Conservation (phyloP, 2,329 filamentous ascomycete genomes). For the Aspergillus novoparasiticus region DNA sequence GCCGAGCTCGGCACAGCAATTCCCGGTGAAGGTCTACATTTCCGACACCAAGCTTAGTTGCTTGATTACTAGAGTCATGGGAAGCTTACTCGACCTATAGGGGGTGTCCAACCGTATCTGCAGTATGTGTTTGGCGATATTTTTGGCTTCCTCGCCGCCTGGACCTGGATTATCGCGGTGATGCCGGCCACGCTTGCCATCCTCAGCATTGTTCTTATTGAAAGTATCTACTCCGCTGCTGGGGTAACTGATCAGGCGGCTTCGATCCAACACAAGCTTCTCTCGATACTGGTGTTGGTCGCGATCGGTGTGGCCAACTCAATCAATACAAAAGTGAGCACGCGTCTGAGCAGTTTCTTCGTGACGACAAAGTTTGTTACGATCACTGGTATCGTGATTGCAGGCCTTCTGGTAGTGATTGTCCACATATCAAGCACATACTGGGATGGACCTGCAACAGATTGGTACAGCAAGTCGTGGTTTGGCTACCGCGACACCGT, state of each 20-base stretch:
- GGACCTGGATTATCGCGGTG: constrained; percentile 23
- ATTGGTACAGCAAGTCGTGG: constrained; percentile 20
- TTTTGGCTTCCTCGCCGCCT: constrained; percentile 21
- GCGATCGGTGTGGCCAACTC: constrained; percentile 17
- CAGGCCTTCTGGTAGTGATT: constrained; percentile 15
- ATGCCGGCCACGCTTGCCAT: constrained; percentile 22
- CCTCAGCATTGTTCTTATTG: constrained; percentile 22
- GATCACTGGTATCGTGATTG: constrained; percentile 12
- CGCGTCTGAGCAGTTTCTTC: constrained; percentile 17
- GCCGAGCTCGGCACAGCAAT: constrained; percentile 22
- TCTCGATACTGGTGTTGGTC: constrained; percentile 15
- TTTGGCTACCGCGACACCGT: constrained; percentile 16
- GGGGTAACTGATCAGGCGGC: constrained; percentile 14
- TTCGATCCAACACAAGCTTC: constrained; percentile 14
- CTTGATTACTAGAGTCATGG: too few relatives aligned
- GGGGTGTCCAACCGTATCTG: constrained; percentile 21
- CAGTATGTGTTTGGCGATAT: constrained; percentile 23
- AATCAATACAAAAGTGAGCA: constrained; percentile 20
- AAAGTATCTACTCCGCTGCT: constrained; percentile 19
- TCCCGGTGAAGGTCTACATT: constrained; percentile 18
- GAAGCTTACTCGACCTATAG: not conserved
- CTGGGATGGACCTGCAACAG: constrained; percentile 3
- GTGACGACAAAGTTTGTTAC: constrained; percentile 20
- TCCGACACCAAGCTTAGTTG: too few relatives aligned
- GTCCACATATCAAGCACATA: constrained; percentile 1